A percentile compares a stretch with the other conserved stretches of the same genome.
These are phyloP conservation scores for Chenopodium album DNA, from an alignment of 148 eudicot genomes.

Conservation along the genomic window DNA sequence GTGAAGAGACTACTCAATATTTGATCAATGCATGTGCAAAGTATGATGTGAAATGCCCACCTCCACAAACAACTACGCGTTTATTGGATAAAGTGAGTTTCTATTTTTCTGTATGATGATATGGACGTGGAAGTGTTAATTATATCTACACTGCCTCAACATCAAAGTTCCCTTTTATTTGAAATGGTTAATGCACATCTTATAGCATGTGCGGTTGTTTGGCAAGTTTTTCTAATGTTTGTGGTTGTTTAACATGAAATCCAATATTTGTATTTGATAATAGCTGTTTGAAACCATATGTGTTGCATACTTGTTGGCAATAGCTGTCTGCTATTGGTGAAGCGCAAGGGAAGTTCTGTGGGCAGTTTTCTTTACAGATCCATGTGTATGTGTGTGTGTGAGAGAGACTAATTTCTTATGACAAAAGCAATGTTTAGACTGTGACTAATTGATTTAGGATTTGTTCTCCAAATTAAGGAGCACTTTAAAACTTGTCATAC, in stretches of 20 bases:
- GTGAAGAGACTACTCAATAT: constrained; percentile 71
- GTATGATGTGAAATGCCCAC: constrained; percentile 81
- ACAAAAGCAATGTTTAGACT: too few species aligned
- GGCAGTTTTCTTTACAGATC: too few species aligned
- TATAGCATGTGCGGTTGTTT: not conserved
- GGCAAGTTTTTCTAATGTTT: not conserved
- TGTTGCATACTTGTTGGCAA: not conserved
- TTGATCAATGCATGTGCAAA: constrained; percentile 67
- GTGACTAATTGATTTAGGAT: too few species aligned
- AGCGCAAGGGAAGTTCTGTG: too few species aligned
- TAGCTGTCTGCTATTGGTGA: too few species aligned
- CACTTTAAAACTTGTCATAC: too few species aligned
- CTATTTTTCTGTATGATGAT: constrained; percentile 3
- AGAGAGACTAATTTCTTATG: too few species aligned
- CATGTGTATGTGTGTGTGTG: too few species aligned
- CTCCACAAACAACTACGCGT: constrained; percentile 87
- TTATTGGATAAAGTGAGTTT: constrained; percentile 74
- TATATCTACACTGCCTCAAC: not conserved
- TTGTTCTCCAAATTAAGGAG: too few species aligned
- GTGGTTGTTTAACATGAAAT: not conserved
- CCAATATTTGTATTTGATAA: not conserved
- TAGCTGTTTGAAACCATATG: not conserved
- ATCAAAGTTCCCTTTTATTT: not conserved
- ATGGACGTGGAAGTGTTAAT: not conserved
- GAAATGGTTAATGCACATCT: not conserved